These are phyloP conservation scores for Perilla frutescens DNA, from an alignment of 257 asterid species.

Conservation along the genomic window DNA sequence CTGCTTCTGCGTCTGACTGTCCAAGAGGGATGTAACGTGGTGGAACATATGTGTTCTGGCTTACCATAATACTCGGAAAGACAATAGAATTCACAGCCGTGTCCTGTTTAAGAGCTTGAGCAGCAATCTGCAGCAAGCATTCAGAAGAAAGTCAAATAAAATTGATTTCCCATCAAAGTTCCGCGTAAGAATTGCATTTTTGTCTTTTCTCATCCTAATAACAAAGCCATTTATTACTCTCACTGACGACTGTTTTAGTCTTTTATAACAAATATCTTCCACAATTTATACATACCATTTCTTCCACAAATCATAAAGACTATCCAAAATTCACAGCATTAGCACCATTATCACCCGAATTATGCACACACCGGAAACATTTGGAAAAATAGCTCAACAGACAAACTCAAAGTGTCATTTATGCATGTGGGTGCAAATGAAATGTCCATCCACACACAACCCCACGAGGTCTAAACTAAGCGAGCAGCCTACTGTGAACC, in stretches of 20 bases:
- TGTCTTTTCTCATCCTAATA: neutral
- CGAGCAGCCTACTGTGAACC: neutral
- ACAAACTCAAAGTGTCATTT: neutral
- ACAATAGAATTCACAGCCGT: conserved; percentile 28
- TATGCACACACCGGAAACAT: neutral
- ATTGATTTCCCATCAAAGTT: conserved; percentile 8
- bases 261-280: conserved; percentile 9
- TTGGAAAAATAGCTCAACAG: neutral
- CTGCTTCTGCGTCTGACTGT: conserved; percentile 63
- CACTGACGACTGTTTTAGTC: neutral
- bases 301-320: conserved; percentile 2
- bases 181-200: conserved; percentile 2
- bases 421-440: neutral
- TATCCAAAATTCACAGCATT: conserved; percentile 9
- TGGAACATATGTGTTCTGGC: conserved; percentile 62
- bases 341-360: conserved; percentile 1
- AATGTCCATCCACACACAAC: neutral
- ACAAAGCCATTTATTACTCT: neutral
- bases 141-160: conserved; percentile 32
- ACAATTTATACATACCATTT: neutral
- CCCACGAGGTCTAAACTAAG: neutral
- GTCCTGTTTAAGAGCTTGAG: conserved; percentile 26
- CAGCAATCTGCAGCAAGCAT: conserved; percentile 45
- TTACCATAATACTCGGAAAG: conserved; percentile 48
- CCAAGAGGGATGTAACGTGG: conserved; percentile 81